phyloP scores from a whole-genome alignment of 202 grass and related monocot genomes.

The Dendrocalamus latiflorus region DNA sequence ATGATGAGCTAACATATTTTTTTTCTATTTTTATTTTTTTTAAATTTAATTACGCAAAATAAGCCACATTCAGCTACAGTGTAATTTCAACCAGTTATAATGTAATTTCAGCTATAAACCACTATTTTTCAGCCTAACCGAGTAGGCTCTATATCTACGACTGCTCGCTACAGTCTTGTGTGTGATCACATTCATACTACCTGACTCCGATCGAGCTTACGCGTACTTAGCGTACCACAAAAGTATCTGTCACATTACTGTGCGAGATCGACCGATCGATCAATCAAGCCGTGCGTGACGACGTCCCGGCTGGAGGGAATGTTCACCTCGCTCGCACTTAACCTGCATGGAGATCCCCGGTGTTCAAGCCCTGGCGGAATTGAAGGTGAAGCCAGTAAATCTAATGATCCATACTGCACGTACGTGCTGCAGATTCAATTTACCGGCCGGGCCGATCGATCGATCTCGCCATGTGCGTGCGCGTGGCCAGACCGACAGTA shows the following conservation, averaged over 20 bases:
- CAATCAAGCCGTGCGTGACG: too few species aligned
- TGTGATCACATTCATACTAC: not conserved
- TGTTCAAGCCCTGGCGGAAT: not conserved
- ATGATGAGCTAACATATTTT: too few species aligned
- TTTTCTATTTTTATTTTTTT: too few species aligned
- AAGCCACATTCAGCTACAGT: too few species aligned
- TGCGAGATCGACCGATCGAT: constrained; percentile 3
- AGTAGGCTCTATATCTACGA: not conserved
- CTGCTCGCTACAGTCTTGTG: not conserved
- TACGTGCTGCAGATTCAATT: not conserved
- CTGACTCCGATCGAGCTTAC: not conserved
- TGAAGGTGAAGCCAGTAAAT: not conserved
- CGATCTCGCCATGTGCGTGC: not conserved
- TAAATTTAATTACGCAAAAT: too few species aligned
- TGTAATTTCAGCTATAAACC: too few species aligned
- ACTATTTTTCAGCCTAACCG: too few species aligned
- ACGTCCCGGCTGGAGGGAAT: constrained; percentile 28
- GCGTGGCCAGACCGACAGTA: constrained; percentile 16
- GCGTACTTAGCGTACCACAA: not conserved
- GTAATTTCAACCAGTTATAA: too few species aligned
- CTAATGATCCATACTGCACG: not conserved
- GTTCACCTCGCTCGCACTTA: not conserved
- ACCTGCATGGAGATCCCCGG: not conserved
- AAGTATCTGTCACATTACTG: constrained; percentile 33
- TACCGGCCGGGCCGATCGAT: not conserved